Percentiles rank a stretch among this genome's conserved stretches.
Conservation (phyloP, 768 basidiomycete genomes). For the Nidularia sp. region DNA sequence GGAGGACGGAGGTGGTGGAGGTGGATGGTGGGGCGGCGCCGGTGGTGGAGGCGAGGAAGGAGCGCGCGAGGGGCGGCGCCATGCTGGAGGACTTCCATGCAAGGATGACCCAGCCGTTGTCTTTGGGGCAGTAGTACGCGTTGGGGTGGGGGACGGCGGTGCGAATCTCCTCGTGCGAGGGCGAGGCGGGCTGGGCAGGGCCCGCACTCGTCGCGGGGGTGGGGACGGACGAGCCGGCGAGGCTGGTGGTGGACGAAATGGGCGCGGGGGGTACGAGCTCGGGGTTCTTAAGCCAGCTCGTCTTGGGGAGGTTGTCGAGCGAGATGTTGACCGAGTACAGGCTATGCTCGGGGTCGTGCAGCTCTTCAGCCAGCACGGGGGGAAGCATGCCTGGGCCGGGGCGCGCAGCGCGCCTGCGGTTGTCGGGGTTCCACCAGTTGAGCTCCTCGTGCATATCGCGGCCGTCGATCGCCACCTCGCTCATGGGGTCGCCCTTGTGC, state of each 20-base stretch:
- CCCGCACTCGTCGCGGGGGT: conserved; percentile 16
- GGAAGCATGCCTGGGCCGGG: conserved; percentile 73
- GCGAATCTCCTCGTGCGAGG: conserved; percentile 61
- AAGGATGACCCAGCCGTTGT: conserved; percentile 81
- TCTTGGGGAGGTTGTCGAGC: too few relatives aligned
- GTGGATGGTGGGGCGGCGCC: too few relatives aligned
- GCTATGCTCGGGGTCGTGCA: conserved; percentile 72
- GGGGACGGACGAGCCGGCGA: conserved; percentile 7
- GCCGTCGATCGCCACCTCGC: conserved; percentile 51
- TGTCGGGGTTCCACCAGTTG: conserved; percentile 63
- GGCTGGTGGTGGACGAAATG: conserved; percentile 5
- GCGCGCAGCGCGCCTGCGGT: conserved; percentile 39
- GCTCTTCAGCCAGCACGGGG: conserved; percentile 57
- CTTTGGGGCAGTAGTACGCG: conserved; percentile 78
- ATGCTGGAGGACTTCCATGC: conserved; percentile 63
- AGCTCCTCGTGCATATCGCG: conserved; percentile 57
- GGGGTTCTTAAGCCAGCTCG: too few relatives aligned
- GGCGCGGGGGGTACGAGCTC: conserved; percentile 10
- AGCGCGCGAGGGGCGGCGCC: conserved; percentile 55
- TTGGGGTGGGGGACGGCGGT: conserved; percentile 75
- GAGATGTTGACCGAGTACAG: conserved; percentile 56
- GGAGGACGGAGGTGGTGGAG: too few relatives aligned
- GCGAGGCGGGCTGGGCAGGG: conserved; percentile 20
- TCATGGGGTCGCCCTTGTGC: too few relatives aligned
- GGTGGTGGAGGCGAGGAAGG: conserved; percentile 39